Percentiles rank a stretch among this genome's conserved stretches.
Conservation (phyloP, 2,329 filamentous ascomycete genomes). For the Scleromitrula shiraiana region DNA sequence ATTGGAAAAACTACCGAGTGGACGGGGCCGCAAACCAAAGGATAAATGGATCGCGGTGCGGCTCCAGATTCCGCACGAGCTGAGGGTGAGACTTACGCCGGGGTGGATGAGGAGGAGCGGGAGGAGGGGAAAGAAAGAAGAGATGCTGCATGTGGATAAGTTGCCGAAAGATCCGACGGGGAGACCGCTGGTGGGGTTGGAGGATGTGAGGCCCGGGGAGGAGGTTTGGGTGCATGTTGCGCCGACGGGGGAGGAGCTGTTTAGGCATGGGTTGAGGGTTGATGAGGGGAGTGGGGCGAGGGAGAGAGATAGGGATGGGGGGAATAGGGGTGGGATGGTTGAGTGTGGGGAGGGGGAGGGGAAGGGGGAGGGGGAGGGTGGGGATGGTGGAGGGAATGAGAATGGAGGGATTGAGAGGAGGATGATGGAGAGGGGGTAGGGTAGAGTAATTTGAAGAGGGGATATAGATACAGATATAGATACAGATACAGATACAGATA, state of each 20-base stretch:
- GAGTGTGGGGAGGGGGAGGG: not conserved
- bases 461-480: too few species aligned
- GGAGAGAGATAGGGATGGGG: not conserved
- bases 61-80: conserved; percentile 45
- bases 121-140: conserved; percentile 11
- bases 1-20: conserved; percentile 39
- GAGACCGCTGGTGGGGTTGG: conserved; percentile 31
- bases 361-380: not conserved
- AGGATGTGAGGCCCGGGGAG: conserved; percentile 29
- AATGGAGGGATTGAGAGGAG: not conserved
- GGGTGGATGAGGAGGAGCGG: conserved; percentile 25
- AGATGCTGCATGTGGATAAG: conserved; percentile 27
- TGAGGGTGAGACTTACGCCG: conserved; percentile 9
- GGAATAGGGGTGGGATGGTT: not conserved
- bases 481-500: too few species aligned
- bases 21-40: conserved; percentile 45
- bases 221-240: conserved; percentile 48
- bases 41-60: conserved; percentile 51
- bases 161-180: conserved; percentile 33
- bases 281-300: not conserved
- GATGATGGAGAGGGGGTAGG: conserved; percentile 3
- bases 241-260: conserved; percentile 30
- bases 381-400: not conserved
- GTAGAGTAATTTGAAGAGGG: not conserved
- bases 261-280: conserved; percentile 15